Percentiles rank a stretch among this genome's conserved stretches.
These are phyloP conservation scores for Carex sylvatica DNA, from an alignment of 202 grass and related monocot species.

Conservation along the genomic window DNA sequence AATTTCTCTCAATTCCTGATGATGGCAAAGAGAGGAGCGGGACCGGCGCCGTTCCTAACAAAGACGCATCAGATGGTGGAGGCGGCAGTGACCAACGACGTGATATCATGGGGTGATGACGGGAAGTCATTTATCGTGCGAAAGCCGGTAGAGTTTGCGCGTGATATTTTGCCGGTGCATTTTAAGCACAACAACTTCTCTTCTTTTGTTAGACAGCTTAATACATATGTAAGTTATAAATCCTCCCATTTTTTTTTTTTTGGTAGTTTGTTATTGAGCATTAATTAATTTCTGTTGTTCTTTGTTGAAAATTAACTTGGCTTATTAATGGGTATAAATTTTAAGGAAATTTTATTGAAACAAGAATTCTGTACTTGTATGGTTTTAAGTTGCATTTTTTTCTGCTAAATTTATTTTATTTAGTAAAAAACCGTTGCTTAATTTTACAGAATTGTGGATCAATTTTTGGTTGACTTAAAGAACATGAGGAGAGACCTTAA, in stretches of 20 bases:
- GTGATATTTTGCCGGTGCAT: slow-evolving; percentile 81
- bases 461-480: background rate
- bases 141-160: slow-evolving; percentile 87
- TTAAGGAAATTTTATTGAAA: background rate
- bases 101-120: slow-evolving; percentile 81
- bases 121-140: slow-evolving; percentile 83
- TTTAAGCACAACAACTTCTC: slow-evolving; percentile 99
- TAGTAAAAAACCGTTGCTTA: background rate
- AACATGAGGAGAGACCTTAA: background rate
- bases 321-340: background rate
- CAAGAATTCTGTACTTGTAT: background rate
- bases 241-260: background rate
- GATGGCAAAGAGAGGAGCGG: slow-evolving; percentile 24
- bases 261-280: background rate
- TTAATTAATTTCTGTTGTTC: background rate
- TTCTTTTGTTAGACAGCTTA: slow-evolving; percentile 95
- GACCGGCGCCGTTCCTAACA: slow-evolving; percentile 76
- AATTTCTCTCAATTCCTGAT: background rate
- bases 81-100: slow-evolving; percentile 60
- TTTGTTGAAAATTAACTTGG: background rate
- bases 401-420: background rate
- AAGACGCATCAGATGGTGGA: slow-evolving; percentile 98
- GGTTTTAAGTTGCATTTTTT: background rate
- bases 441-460: background rate
- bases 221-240: slow-evolving; percentile 74